Percentiles rank a stretch among this genome's conserved stretches.
phyloP scores from a whole-genome alignment of 805 yeast species.

The Candida nonsorbophila region DNA sequence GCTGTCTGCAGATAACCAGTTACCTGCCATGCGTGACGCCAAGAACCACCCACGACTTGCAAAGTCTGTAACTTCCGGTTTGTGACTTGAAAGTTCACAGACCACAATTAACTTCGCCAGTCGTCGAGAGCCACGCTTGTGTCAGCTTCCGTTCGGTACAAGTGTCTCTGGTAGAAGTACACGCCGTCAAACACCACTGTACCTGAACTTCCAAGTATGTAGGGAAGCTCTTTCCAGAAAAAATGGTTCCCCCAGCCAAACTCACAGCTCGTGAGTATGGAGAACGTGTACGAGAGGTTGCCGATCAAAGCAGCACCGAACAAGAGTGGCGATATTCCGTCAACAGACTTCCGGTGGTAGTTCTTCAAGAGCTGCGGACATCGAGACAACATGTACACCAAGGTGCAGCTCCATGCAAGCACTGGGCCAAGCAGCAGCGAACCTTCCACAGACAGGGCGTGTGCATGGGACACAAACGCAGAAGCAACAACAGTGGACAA shows the following conservation, averaged over 20 bases:
- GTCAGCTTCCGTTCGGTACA: no score
- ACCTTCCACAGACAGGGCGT: constrained; percentile 8
- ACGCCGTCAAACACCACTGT: constrained; percentile 72
- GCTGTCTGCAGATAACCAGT: no score
- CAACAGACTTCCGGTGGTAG: constrained; percentile 72
- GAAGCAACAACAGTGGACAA: no score
- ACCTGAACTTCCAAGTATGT: constrained; percentile 79
- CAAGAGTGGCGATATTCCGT: constrained; percentile 76
- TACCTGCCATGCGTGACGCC: no score
- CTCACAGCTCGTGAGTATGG: constrained; percentile 64
- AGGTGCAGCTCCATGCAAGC: constrained; percentile 77
- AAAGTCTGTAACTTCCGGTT: no score
- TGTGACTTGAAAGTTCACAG: no score
- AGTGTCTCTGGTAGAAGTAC: constrained; percentile 57
- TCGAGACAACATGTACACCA: constrained; percentile 70
- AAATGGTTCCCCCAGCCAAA: constrained; percentile 40
- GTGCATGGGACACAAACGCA: background rate
- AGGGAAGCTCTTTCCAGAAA: constrained; percentile 69
- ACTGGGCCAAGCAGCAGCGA: constrained; percentile 17
- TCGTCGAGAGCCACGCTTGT: no score
- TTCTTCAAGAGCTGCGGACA: constrained; percentile 82
- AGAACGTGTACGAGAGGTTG: constrained; percentile 68
- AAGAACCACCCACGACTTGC: no score
- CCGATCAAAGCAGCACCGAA: constrained; percentile 78
- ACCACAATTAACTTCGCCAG: no score